Base-by-base conservation (phyloP, 805 yeast species). In the Sugiyamaella marilandica region DNA sequence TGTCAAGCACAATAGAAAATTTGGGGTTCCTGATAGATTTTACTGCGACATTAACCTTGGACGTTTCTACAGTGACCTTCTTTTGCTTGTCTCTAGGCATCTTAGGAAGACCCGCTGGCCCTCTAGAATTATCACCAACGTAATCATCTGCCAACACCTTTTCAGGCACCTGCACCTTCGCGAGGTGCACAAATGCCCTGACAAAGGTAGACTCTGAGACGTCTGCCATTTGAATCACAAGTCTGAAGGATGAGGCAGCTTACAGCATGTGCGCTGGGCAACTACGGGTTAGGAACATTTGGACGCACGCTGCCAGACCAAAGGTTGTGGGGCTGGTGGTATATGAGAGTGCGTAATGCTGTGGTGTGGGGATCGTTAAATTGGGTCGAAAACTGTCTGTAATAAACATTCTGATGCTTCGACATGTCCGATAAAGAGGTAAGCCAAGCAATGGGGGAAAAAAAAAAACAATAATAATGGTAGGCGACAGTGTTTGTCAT, bases 21-120 rank as follows among this genome's bases (percentile, higher is more conserved):
- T 83, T 86, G 5, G 95, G 95, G 3, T 84, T 79, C 60, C 83
- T 81, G 51, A 88, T 77, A 31, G 91, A 84, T 66, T 84, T 84
- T 64, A 87, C 74, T 3, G 66, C 61, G 13, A 77, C 68, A 11
- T 35, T 53, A 18, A 53, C 55, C 9, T 45, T 41, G 19, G 52
- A 10, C 21, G 41, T 8, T 9, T 26, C 45, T 21, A 31, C 32
- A n/a, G 45, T 35, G 14, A 49, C 39, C n/a, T 21, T 26, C 41
- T 51, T 51, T 51, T 16, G 18, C 47, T 54, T 50, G 43, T 57
- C 45, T 18, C 32, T 46, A 7, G 60, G 55, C 57, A 52, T 52
- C 10, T 41, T 36, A 10, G 57, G 54, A 56, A 43, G 18, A 53
- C 45, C 54, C 34, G 45, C 35, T 24, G 37, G 35, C 5, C 37